phyloP scores from a whole-genome alignment of 2,329 filamentous ascomycete genomes.

The Arthroderma sp. region DNA sequence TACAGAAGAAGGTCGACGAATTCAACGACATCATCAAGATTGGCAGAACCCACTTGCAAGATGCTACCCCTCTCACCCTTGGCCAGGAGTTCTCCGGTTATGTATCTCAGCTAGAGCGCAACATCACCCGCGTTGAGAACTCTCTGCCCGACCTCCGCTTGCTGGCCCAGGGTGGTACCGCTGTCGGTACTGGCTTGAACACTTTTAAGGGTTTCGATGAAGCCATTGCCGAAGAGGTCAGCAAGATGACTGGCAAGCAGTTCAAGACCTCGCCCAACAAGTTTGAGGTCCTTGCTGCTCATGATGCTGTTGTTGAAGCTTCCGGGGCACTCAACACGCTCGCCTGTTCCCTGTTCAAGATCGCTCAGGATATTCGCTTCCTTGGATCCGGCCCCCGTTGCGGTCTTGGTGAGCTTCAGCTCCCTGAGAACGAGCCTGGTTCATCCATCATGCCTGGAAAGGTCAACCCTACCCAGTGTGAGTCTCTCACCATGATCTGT shows the following conservation, averaged over 20 bases:
- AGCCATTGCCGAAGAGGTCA: slow-evolving; percentile 80
- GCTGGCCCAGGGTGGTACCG: slow-evolving; percentile 89
- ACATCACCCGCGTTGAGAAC: slow-evolving; percentile 74
- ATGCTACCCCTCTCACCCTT: slow-evolving; percentile 88
- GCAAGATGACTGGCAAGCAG: slow-evolving; percentile 79
- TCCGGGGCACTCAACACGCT: slow-evolving; percentile 89
- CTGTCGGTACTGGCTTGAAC: slow-evolving; percentile 94
- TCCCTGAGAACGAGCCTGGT: slow-evolving; percentile 96
- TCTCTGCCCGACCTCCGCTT: slow-evolving; percentile 72
- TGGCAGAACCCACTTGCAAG: slow-evolving; percentile 91
- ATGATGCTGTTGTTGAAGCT: slow-evolving; percentile 91
- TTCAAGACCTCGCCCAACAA: slow-evolving; percentile 98
- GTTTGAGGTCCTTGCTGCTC: slow-evolving; percentile 91
- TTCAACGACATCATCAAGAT: slow-evolving; percentile 99
- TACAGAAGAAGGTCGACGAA: slow-evolving; percentile 77
- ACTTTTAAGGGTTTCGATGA: slow-evolving; percentile 94
- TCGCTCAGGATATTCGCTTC: slow-evolving; percentile 95
- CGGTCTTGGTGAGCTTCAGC: slow-evolving; percentile 80
- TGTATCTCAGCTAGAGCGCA: slow-evolving; percentile 83
- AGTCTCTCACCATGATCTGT: slow-evolving; percentile 95
- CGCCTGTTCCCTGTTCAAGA: slow-evolving; percentile 86
- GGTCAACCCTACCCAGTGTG: slow-evolving; percentile 97
- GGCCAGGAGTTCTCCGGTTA: slow-evolving; percentile 98
- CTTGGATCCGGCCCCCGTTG: slow-evolving; percentile 91
- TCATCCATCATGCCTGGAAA: slow-evolving; percentile 99